These are phyloP conservation scores for Parastagonospora avenae DNA, from an alignment of 2,329 filamentous ascomycete genomes.

Conservation along the genomic window DNA sequence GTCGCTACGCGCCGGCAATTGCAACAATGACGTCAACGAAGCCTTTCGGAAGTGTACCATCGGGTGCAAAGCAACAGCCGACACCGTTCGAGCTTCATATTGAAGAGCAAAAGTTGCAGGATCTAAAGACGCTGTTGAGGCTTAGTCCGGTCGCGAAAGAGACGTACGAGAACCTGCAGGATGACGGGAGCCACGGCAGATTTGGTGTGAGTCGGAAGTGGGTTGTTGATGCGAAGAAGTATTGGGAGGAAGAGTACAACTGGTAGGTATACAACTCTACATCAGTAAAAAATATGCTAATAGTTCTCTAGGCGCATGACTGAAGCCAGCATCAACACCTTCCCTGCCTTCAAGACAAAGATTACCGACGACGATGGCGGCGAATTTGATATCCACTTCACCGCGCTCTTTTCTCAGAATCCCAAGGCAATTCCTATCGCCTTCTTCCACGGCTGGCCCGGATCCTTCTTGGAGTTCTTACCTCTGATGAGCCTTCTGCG, in stretches of 20 bases:
- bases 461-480: slow-evolving; percentile 61
- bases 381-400: slow-evolving; percentile 56
- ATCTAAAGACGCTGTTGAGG: slow-evolving; percentile 35
- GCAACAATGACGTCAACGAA: slow-evolving; percentile 22
- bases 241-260: slow-evolving; percentile 41
- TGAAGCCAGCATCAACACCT: slow-evolving; percentile 54
- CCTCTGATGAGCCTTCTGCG: slow-evolving; percentile 55
- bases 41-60: slow-evolving; percentile 19
- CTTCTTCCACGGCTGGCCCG: slow-evolving; percentile 63
- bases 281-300: not conserved
- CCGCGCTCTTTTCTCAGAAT: slow-evolving; percentile 59
- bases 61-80: slow-evolving; percentile 19
- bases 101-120: slow-evolving; percentile 33
- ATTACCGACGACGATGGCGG: slow-evolving; percentile 49
- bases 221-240: slow-evolving; percentile 34
- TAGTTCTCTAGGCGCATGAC: slow-evolving; percentile 38
- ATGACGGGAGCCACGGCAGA: slow-evolving; percentile 33
- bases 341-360: slow-evolving; percentile 55
- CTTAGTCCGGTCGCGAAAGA: slow-evolving; percentile 38
- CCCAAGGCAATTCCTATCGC: slow-evolving; percentile 57
- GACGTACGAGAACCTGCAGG: slow-evolving; percentile 34
- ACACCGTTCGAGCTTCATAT: slow-evolving; percentile 33
- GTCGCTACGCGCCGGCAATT: not conserved
- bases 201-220: slow-evolving; percentile 40
- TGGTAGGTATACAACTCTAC: slow-evolving; percentile 25